Base-by-base conservation (phyloP, 2,329 filamentous ascomycete species). In the Coniochaeta prunicola region DNA sequence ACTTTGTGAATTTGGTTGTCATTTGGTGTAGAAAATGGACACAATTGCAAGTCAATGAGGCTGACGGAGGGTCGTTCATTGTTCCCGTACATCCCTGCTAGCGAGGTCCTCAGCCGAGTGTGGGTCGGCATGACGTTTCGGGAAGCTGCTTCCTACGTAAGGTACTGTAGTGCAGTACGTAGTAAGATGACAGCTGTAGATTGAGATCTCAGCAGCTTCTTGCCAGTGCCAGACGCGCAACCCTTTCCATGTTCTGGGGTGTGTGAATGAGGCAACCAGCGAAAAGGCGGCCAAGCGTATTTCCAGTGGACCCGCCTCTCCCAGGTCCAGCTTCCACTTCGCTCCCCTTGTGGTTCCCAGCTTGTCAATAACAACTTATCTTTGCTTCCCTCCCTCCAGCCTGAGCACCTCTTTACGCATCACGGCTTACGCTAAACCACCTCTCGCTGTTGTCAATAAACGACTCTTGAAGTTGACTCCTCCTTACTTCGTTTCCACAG, bases 381-480 rank as follows among this genome's bases (percentile, higher is more conserved):
- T 53, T n/a, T n/a, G n/a, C n/a, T n/a, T 28, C 28, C 53, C 17
- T 17, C 30, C 53, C 30, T 54, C 24, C 53, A 54, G 53, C 30
- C 30, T n/a, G 9, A 54, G 19, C 30, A 13, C 30, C 17, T 36
- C 53, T 54, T 36, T 36, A 6, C 19, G 12, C 21, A 33, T 28
- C 19, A 21, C 53, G 30, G 53, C 53, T 34, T 36, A 21, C 31
- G 53, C 34, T 21, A 30, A 24, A 33, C 17, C 30, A 54, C 21
- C 28, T 36, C 30, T 33, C 30, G 30, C 53, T 36, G 36, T 21
- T 24, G 24, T 58, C 56, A 59, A 54, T 59, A 61, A 59, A 34
- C 36, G 53, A 54, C 38, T n/a, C 57, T 30, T 53, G 54, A 38
- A 28, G 33, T 24, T 30, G 57, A 57, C 57, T 59, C 60, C 45